phyloP scores from a whole-genome alignment of 768 basidiomycete genomes.

The Serendipita sp. region DNA sequence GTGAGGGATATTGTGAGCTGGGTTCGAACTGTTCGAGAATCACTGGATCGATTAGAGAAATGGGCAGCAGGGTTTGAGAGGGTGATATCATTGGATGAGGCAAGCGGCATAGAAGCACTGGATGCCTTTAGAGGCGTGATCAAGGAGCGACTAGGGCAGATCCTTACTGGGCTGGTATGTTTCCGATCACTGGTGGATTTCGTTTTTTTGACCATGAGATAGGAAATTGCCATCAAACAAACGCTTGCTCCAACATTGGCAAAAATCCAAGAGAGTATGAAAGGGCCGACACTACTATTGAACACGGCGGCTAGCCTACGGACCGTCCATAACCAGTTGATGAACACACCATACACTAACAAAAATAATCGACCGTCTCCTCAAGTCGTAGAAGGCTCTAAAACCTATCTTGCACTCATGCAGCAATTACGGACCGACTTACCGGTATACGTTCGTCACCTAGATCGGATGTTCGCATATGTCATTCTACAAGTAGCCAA shows the following conservation, averaged over 20 bases:
- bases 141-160: constrained; percentile 34
- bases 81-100: constrained; percentile 28
- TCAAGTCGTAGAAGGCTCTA: constrained; percentile 53
- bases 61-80: constrained; percentile 46
- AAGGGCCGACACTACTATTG: constrained; percentile 14
- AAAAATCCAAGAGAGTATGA: constrained; percentile 55
- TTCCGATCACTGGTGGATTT: constrained; percentile 42
- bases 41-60: constrained; percentile 33
- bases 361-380: constrained; percentile 49
- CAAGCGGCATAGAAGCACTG: constrained; percentile 22
- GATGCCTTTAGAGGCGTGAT: constrained; percentile 40
- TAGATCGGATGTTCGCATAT: constrained; percentile 44
- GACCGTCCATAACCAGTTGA: constrained; percentile 52
- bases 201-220: constrained; percentile 14
- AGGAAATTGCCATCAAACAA: constrained; percentile 4
- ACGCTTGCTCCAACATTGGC: constrained; percentile 4
- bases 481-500: constrained; percentile 37
- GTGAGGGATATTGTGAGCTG: constrained; percentile 50
- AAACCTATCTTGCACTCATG: constrained; percentile 61
- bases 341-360: constrained; percentile 44
- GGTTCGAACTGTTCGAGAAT: constrained; percentile 35
- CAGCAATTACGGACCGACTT: constrained; percentile 56
- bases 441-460: constrained; percentile 40
- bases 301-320: constrained; percentile 33
- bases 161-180: constrained; percentile 37